Conservation (phyloP, 192 early-diverging fungal species). For the Pilaira anomala region DNA sequence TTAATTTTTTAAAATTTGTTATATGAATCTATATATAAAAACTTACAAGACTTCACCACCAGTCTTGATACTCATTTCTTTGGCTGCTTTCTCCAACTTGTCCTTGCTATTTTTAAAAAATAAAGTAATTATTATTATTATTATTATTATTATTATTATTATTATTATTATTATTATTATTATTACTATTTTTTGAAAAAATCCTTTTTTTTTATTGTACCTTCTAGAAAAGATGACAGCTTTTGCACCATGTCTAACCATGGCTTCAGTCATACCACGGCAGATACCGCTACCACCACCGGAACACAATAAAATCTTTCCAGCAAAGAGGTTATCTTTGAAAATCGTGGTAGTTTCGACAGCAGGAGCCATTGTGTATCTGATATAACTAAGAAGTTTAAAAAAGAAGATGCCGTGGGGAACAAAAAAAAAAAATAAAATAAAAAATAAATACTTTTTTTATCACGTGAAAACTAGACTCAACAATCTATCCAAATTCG, state of each 20-base stretch:
- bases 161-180: too few species aligned
- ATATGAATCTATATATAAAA: neutral
- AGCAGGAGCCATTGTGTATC: neutral
- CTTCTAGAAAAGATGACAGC: conserved; percentile 64
- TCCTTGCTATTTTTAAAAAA: conserved; percentile 30
- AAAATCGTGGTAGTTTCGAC: conserved; percentile 35
- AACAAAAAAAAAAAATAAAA: too few species aligned
- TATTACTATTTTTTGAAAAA: too few species aligned
- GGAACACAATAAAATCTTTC: conserved; percentile 38
- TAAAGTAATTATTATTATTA: too few species aligned
- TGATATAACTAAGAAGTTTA: too few species aligned
- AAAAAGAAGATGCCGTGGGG: too few species aligned
- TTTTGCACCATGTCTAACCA: conserved; percentile 58
- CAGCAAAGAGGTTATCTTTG: conserved; percentile 31
- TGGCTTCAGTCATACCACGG: conserved; percentile 61
- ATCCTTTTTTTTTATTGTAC: conserved; percentile 17
- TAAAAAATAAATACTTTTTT: too few species aligned
- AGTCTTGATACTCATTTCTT: conserved; percentile 55
- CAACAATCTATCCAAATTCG: too few species aligned
- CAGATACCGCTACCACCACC: conserved; percentile 70
- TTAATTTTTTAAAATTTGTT: neutral
- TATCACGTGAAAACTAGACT: too few species aligned
- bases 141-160: too few species aligned
- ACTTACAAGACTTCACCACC: conserved; percentile 50
- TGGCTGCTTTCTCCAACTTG: conserved; percentile 64